These are phyloP conservation scores for Verticillium nonalfalfae DNA, from an alignment of 2,329 filamentous ascomycete species.

Conservation along the genomic window DNA sequence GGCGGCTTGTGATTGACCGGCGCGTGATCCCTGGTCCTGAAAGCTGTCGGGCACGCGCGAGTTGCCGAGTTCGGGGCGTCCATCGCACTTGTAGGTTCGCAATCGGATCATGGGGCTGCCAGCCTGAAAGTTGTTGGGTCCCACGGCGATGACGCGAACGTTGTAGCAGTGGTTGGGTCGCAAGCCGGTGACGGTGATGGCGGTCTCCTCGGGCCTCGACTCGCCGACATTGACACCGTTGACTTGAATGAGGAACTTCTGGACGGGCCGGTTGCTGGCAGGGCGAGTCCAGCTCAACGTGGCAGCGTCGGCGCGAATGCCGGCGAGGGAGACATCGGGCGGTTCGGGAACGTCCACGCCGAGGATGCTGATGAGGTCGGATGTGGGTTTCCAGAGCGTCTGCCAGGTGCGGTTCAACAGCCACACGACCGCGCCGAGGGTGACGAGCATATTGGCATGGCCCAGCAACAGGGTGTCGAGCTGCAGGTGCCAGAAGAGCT, in stretches of 20 bases:
- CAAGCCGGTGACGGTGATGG: conserved; percentile 86
- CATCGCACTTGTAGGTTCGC: conserved; percentile 64
- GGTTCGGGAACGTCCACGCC: conserved; percentile 90
- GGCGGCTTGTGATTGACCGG: conserved; percentile 13
- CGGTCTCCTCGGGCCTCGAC: conserved; percentile 69
- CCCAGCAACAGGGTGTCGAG: conserved; percentile 40
- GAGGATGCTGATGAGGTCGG: conserved; percentile 82
- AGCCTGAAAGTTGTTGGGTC: conserved; percentile 86
- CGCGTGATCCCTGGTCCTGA: conserved; percentile 39
- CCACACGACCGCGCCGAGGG: conserved; percentile 46
- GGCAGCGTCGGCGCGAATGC: conserved; percentile 80
- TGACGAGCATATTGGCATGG: conserved; percentile 50
- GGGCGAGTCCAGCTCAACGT: conserved; percentile 87
- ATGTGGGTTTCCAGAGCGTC: conserved; percentile 84
- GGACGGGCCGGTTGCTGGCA: conserved; percentile 57
- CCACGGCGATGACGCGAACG: conserved; percentile 86
- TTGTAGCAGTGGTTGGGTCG: conserved; percentile 88
- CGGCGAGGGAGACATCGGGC: conserved; percentile 84
- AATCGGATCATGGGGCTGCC: conserved; percentile 81
- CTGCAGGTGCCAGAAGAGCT: conserved; percentile 20
- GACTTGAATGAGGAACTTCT: conserved; percentile 87
- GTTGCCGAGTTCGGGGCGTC: conserved; percentile 53
- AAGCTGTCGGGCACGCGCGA: conserved; percentile 51
- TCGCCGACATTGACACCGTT: conserved; percentile 92
- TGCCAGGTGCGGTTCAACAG: conserved; percentile 80